Base-by-base conservation (phyloP, 371 early-diverging fungal genomes). In the Apophysomyces ossiformis region DNA sequence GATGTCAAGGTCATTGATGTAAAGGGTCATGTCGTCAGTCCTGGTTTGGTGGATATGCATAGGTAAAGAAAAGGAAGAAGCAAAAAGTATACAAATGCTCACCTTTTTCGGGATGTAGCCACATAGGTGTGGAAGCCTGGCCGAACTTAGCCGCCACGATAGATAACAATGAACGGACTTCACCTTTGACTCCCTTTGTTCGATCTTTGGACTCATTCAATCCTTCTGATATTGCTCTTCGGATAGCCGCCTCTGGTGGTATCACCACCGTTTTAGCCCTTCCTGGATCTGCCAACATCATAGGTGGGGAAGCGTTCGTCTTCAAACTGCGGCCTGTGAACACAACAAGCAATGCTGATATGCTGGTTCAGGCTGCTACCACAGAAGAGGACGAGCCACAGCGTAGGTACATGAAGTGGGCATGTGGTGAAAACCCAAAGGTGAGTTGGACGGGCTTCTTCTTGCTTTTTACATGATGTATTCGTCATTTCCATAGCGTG, bases 341-440 rank as follows among this genome's bases (percentile, higher is more conserved):
- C 46, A 86, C 82, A 4, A 71, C 84, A 43, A 78, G 81, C 61
- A 86, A 77, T 37, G 89, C 87, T 37, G 89, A 89, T 54, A 87
- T 91, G 89, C 68, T 85, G 15, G 78, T 90, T 32, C 79, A 89
- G 69, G 74, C 84, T 41, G 84, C 82, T 50, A 67, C 77, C 45
- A 73, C 76, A 54, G 71, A 64, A 35, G 38, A 47, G 11, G 50
- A 58, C 1, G 71, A 71, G 16, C 54, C 64, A 13, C 68, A 70
- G 50, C 89, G 90, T 89, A 72, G 92, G 37, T 93, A 83, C 75
- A 86, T 90, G 87, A 93, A 93, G 74, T 88, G 89, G 87, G 92
- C 93, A 9, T 91, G 89, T 58, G 93, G 93, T 32, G 93, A 93
- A 73, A 93, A 92, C 77, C 86, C 90, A 54, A 92, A 92, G 77